Conservation (phyloP, 495 filamentous ascomycete genomes). For the Trypethelium eluteriae region DNA sequence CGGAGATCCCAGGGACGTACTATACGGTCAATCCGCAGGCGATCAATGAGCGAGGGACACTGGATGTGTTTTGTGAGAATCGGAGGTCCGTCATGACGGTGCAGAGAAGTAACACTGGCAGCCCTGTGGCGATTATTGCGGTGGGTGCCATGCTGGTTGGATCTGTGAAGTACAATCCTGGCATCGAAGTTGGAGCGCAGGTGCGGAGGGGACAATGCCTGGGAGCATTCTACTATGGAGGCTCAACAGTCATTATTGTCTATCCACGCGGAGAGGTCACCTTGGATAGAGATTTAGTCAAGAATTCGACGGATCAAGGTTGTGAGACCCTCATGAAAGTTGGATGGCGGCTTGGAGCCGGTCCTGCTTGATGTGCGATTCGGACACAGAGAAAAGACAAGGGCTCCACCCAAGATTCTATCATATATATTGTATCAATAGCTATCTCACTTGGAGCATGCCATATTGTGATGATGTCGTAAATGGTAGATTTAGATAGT, state of each 20-base stretch:
- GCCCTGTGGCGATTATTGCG: constrained; percentile 35
- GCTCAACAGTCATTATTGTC: constrained; percentile 25
- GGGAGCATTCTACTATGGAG: constrained; percentile 27
- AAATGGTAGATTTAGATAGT: too few species aligned
- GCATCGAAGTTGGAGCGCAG: constrained; percentile 24
- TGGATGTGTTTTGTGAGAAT: constrained; percentile 43
- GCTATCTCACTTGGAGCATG: too few species aligned
- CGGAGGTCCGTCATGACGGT: constrained; percentile 37
- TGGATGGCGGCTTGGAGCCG: constrained; percentile 32
- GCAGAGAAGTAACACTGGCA: constrained; percentile 30
- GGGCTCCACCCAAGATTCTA: too few species aligned
- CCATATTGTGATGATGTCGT: too few species aligned
- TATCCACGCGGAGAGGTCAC: constrained; percentile 22
- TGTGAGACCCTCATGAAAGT: constrained; percentile 36
- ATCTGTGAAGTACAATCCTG: constrained; percentile 37
- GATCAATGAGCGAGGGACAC: constrained; percentile 38
- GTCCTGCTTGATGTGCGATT: constrained; percentile 1
- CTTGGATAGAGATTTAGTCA: constrained; percentile 26
- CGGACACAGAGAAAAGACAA: background rate
- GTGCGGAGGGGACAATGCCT: constrained; percentile 26
- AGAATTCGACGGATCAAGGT: constrained; percentile 25
- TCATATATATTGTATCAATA: too few species aligned
- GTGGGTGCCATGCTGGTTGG: constrained; percentile 42
- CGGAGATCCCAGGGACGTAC: constrained; percentile 27
- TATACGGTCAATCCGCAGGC: constrained; percentile 43